Percentiles rank a stretch among this genome's conserved stretches.
Evolutionary conservation across 2,329 filamentous ascomycete genomes (phyloP).

Genomic region (Fusarium torreyae): DNA sequence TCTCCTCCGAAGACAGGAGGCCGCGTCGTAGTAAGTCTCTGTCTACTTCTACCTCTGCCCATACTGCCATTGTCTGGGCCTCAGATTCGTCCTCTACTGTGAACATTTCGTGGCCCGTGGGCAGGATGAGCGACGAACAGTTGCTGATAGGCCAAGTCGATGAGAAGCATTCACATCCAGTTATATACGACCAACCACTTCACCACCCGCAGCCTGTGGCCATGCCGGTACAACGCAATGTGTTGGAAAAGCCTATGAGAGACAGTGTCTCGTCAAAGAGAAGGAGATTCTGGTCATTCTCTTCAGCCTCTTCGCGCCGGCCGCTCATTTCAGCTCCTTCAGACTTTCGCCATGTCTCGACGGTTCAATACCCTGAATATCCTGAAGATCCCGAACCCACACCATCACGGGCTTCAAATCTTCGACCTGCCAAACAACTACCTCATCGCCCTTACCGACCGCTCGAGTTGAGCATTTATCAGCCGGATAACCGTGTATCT

Average conservation of each 20-base stretch:
- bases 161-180: constrained; percentile 48
- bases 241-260: constrained; percentile 52
- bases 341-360: constrained; percentile 72
- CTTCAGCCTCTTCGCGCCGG: constrained; percentile 62
- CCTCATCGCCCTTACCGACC: constrained; percentile 63
- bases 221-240: constrained; percentile 40
- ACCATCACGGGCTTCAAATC: constrained; percentile 42
- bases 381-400: constrained; percentile 45
- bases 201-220: constrained; percentile 50
- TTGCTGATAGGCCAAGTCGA: constrained; percentile 54
- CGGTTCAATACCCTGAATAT: constrained; percentile 59
- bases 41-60: constrained; percentile 45
- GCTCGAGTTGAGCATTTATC: constrained; percentile 70
- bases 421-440: constrained; percentile 45
- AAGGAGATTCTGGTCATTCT: constrained; percentile 62
- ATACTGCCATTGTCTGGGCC: constrained; percentile 34
- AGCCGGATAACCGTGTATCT: constrained; percentile 62
- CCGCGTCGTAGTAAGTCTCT: constrained; percentile 57
- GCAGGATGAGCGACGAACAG: constrained; percentile 48
- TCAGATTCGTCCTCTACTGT: constrained; percentile 44
- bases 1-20: constrained; percentile 58
- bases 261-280: constrained; percentile 62
- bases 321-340: constrained; percentile 72
- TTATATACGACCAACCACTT: constrained; percentile 51
- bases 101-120: constrained; percentile 49